Conservation (phyloP, 23 red algal genomes). For the Pyropia yezoensis region DNA sequence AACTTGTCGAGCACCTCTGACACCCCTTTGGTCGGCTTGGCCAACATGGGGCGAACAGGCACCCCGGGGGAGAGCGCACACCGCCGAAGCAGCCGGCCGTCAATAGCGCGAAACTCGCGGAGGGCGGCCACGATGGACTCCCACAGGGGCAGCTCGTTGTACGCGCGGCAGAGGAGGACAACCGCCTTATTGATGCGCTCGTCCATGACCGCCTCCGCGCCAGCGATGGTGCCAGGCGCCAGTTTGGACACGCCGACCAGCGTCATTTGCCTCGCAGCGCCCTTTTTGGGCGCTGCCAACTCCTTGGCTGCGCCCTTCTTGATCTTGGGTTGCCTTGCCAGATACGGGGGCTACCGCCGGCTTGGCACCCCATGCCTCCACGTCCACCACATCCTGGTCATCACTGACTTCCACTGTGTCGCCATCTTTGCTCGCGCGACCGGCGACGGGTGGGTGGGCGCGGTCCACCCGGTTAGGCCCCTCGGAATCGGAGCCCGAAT, state of each 20-base stretch:
- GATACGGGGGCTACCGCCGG: no score
- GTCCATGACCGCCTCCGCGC: slow-evolving; percentile 24
- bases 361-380: not conserved
- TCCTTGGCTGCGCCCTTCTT: slow-evolving; percentile 5
- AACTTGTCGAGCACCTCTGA: slow-evolving; percentile 73
- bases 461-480: no score
- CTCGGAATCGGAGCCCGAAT: no score
- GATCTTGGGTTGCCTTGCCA: slow-evolving; percentile 2
- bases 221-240: not conserved
- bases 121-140: slow-evolving; percentile 64
- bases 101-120: slow-evolving; percentile 38
- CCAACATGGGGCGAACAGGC: slow-evolving; percentile 92
- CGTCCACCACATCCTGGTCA: not conserved
- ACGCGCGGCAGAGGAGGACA: slow-evolving; percentile 27
- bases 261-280: no score
- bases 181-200: slow-evolving; percentile 31
- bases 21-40: slow-evolving; percentile 80
- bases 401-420: not conserved
- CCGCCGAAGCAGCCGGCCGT: slow-evolving; percentile 44
- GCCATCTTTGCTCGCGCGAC: slow-evolving; percentile 7
- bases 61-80: slow-evolving; percentile 78
- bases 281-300: not conserved
- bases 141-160: slow-evolving; percentile 79
- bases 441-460: no score
- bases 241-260: no score